phyloP scores from a whole-genome alignment of 768 basidiomycete species.

The Hortiboletus campestris region DNA sequence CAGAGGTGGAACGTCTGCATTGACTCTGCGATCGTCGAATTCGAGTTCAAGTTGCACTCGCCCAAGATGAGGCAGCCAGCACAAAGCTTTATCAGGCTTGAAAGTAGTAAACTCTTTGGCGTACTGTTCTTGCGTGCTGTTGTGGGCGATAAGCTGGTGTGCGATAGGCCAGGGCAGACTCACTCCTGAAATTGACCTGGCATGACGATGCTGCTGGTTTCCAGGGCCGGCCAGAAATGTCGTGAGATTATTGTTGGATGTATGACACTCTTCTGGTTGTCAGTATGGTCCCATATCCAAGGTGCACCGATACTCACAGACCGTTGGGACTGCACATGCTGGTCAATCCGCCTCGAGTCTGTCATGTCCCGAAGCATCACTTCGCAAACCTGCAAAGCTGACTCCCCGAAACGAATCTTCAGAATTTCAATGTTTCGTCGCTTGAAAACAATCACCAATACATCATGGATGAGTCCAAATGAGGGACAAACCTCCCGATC shows the following conservation, averaged over 20 bases:
- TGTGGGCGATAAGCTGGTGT: constrained; percentile 2
- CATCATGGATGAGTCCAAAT: background rate
- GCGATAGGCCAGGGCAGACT: constrained; percentile 21
- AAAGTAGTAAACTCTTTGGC: constrained; percentile 73
- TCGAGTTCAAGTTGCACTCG: constrained; percentile 78
- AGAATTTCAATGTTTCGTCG: constrained; percentile 90
- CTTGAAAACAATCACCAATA: constrained; percentile 39
- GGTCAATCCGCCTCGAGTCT: constrained; percentile 87
- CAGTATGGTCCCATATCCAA: constrained; percentile 1
- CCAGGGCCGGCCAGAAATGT: constrained; percentile 92
- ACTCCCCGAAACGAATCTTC: constrained; percentile 94
- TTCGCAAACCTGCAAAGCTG: constrained; percentile 90
- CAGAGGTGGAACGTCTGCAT: constrained; percentile 76
- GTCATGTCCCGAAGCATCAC: constrained; percentile 98
- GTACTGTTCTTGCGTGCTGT: constrained; percentile 74
- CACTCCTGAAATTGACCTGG: constrained; percentile 84
- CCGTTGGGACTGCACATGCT: constrained; percentile 77
- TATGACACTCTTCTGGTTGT: constrained; percentile 53
- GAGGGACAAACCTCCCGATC: constrained; percentile 54
- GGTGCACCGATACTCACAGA: constrained; percentile 41
- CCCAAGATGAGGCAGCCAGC: constrained; percentile 89
- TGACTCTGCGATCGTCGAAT: constrained; percentile 75
- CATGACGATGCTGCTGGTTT: constrained; percentile 69
- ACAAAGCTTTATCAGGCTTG: constrained; percentile 90
- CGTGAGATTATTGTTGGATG: constrained; percentile 91